Percentiles rank a stretch among this genome's conserved stretches.
Evolutionary conservation across 139 green algal genomes (phyloP).

Genomic region (Micractinium sp.): DNA sequence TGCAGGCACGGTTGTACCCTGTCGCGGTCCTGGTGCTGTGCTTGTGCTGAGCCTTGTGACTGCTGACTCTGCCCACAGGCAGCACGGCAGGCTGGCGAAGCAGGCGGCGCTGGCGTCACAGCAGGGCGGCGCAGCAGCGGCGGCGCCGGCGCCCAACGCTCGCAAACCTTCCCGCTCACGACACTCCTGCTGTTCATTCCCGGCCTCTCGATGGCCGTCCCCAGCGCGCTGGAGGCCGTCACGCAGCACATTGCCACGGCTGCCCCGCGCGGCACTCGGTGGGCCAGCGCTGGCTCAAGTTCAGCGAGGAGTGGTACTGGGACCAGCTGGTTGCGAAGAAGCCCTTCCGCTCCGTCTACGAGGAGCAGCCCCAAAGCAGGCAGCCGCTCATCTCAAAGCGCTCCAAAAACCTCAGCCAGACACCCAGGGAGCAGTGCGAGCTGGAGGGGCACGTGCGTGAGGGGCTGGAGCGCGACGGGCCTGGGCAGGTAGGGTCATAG

Average conservation of each 20-base stretch:
- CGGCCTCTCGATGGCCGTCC: background rate
- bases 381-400: constrained; percentile 9
- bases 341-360: constrained; percentile 2
- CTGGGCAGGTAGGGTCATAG: background rate
- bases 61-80: too few species aligned
- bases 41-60: too few species aligned
- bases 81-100: too few species aligned
- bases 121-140: background rate
- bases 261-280: background rate
- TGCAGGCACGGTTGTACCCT: too few species aligned
- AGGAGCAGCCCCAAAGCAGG: background rate
- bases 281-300: background rate
- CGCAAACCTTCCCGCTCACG: background rate
- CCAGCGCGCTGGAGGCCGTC: background rate
- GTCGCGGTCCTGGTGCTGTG: too few species aligned
- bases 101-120: background rate
- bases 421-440: constrained; percentile 15
- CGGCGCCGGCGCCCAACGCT: background rate
- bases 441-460: background rate
- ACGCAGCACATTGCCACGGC: background rate
- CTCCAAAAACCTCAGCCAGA: background rate
- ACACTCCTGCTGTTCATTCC: background rate
- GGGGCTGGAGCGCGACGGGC: background rate
- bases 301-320: constrained; percentile 8
- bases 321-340: background rate